Evolutionary conservation across 78 protist genomes (phyloP), one percentile per base, ranked within the genome.

Genomic region (Paratrimastix pyriformis): DNA sequence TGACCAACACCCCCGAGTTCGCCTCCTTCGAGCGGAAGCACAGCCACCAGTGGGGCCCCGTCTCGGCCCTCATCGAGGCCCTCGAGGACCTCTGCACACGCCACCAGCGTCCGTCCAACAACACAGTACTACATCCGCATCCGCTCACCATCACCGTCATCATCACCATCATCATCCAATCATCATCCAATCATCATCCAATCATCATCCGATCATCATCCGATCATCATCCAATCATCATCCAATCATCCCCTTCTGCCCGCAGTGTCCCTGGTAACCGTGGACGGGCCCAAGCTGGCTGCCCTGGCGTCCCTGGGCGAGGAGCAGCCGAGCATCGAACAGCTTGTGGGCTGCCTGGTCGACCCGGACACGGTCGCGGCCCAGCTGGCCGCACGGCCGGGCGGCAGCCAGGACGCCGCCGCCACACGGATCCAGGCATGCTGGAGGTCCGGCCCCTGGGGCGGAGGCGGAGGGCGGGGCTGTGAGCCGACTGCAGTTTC

Each of bases 1-100:
- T 78, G 15, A 3, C n/a, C 3, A 18, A 24, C 8, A 66, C 84
- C 32, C 84, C 84, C 3, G 84, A 80, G 74, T 80, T 80, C 54
- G 62, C 7, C 48, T 72, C 77, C 26, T 80, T 24, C 78, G 24
- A 72, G 66, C 59, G 84, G 13, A 68, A 30, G 72, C 59, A 45
- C 74, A 3, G 42, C 29, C 15, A 13, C 11, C 11, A 5, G 43
- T 80, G 84, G 84, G 78, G 78, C 6, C 24, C 65, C 44, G 45
- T 80, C 60, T 21, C 3, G 1, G 72, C 24, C 40, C 11, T 43
- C 43, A 65, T 80, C 38, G 38, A 33, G 32, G 30, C 2, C 60
- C 73, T 79, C 66, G 77, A 71, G 65, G 40, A 26, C 26, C 21
- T 79, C 35, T 1, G 68, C 33, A 32, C 64, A 2, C 29, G 11